Base-by-base conservation (phyloP, 2,329 filamentous ascomycete species). In the Penicillium digitatum region DNA sequence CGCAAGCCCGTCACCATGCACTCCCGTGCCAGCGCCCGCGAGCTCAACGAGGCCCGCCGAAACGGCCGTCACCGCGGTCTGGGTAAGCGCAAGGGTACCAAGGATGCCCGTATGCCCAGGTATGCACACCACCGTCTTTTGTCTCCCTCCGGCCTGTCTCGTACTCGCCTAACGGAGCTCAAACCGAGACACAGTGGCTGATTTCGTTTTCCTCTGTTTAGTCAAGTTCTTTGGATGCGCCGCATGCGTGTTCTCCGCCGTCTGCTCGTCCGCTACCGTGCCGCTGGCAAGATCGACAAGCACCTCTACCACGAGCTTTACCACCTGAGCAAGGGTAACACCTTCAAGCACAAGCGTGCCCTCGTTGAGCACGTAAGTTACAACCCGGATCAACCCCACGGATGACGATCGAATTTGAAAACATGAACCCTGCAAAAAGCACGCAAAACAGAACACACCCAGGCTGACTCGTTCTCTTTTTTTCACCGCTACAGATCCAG, bases 1-100 rank as follows among this genome's bases (percentile, higher is more conserved):
- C 90, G 89, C 85, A 99, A 99, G 88, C 95, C 95, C 76, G 92
- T 96, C 76, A 96, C 93, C 76, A 96, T 96, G 90, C 94, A 99
- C 90, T 97, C 94, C 72, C 90, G 95, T 81, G 87, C 90, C 74
- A 90, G 94, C 76, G 94, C 94, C 75, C 89, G 95, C 74, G 92
- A 94, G 81, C 85, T 99, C 79, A 95, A 89, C 79, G 89, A 90
- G 66, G 89, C 94, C 78, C 88, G 94, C 82, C 86, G 92, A 76
- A 92, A 95, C 76, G 94, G 94, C 77, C 87, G 94, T 81, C 94
- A 99, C 86, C 89, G 94, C 81, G 94, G 94, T 78, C 96, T 96
- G 84, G 94, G 94, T 90, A 99, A 99, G 91, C 90, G 94, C 82
- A 99, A 99, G 93, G 95, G 94, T 96, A 97, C 95, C 75, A 90